Evolutionary conservation across 495 filamentous ascomycete species (phyloP).

Genomic region (Aspergillus mulundensis): DNA sequence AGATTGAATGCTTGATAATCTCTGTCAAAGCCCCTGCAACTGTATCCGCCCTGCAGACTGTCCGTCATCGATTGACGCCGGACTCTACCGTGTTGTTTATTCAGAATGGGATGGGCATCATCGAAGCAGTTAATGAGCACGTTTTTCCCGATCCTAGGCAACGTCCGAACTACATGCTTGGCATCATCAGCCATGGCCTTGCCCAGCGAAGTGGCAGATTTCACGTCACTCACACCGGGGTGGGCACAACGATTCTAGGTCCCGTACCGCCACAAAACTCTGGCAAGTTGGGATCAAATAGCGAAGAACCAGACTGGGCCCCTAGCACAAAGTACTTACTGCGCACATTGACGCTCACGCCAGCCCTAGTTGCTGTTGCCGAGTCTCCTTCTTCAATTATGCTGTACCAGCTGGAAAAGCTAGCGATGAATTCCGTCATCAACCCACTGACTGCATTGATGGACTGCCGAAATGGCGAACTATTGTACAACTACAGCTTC

Average conservation of each 20-base stretch:
- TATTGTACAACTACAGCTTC: conserved; percentile 58
- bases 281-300: conserved; percentile 5
- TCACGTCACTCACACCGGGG: conserved; percentile 58
- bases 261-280: conserved; percentile 35
- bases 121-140: conserved; percentile 64
- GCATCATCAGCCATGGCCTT: conserved; percentile 64
- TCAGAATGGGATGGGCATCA: conserved; percentile 76
- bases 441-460: conserved; percentile 76
- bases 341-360: conserved; percentile 47
- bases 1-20: conserved; percentile 75
- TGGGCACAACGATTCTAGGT: conserved; percentile 59
- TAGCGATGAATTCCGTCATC: conserved; percentile 75
- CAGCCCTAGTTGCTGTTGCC: conserved; percentile 44
- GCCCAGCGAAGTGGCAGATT: conserved; percentile 52
- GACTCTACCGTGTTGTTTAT: conserved; percentile 75
- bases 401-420: conserved; percentile 68
- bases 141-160: conserved; percentile 61
- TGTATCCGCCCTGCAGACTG: conserved; percentile 48
- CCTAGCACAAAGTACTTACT: conserved; percentile 46
- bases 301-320: conserved; percentile 31
- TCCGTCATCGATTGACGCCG: conserved; percentile 63
- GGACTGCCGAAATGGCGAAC: conserved; percentile 66
- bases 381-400: conserved; percentile 41
- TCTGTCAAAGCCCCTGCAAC: conserved; percentile 58
- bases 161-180: conserved; percentile 73